Percentiles rank a stretch among this genome's conserved stretches.
These are phyloP conservation scores for Skeletonema grethae DNA, from an alignment of 108 stramenopile genomes.

Conservation along the genomic window DNA sequence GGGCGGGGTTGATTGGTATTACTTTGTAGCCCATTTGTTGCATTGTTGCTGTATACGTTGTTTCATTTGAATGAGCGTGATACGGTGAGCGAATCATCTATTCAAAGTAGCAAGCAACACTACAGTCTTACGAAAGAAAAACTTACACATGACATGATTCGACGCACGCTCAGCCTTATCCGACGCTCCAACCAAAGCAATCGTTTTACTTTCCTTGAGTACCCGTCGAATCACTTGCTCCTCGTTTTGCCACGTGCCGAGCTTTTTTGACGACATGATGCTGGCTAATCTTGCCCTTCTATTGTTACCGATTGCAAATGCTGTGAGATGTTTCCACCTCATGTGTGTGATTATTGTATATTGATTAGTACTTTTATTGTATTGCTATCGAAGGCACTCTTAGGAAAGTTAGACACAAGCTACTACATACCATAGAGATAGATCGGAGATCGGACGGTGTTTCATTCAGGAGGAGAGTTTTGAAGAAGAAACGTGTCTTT, in stretches of 20 bases:
- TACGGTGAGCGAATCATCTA: too few relatives aligned
- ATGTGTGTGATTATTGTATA: not conserved
- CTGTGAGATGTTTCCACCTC: not conserved
- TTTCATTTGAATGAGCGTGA: too few relatives aligned
- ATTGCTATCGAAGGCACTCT: too few relatives aligned
- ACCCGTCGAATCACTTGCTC: conserved; percentile 72
- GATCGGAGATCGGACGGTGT: too few relatives aligned
- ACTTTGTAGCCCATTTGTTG: conserved; percentile 72
- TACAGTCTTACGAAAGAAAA: conserved; percentile 2
- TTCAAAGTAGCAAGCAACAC: not conserved
- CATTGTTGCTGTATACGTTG: conserved; percentile 19
- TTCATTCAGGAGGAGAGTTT: too few relatives aligned
- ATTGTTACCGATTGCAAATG: not conserved
- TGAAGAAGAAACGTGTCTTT: too few relatives aligned
- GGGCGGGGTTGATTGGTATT: conserved; percentile 80
- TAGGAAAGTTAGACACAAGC: too few relatives aligned
- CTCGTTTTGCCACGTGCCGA: conserved; percentile 50
- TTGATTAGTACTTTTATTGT: too few relatives aligned
- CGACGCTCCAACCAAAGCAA: conserved; percentile 83
- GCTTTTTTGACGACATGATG: conserved; percentile 7
- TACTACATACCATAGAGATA: too few relatives aligned
- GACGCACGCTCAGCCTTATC: conserved; percentile 71
- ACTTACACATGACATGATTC: conserved; percentile 77
- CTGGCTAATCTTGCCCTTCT: not conserved
- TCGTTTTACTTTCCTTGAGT: conserved; percentile 62